Base-by-base conservation (phyloP, 2,329 filamentous ascomycete genomes). In the Fusarium palustre region DNA sequence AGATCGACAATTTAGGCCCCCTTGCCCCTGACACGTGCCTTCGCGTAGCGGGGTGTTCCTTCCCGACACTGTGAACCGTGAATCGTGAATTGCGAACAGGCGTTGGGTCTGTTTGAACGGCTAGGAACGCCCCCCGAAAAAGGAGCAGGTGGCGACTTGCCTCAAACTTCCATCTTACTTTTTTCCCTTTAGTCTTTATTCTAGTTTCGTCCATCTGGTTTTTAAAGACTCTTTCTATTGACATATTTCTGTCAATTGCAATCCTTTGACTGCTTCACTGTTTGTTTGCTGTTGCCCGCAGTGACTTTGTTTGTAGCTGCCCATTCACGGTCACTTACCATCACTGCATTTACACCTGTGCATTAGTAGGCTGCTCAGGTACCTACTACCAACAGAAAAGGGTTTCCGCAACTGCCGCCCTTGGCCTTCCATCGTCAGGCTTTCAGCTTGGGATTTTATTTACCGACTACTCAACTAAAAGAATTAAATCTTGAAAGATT, bases 71-170 rank as follows among this genome's bases (percentile, higher is more conserved):
- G 61, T 66, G 71, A 75, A 76, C 67, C 76, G 78, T 80, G 77
- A 72, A 72, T 70, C n/a, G 61, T 66, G 70, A 75, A 76, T 66
- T 76, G 78, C 79, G 77, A 72, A 72, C 69, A 69, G 64, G 75
- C 59, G 41, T 55, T 20, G 36, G 36, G 5, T 20, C 49, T 15
- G 28, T 50, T 18, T 38, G 31, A 48, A 64, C 53, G 45, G 59
- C 38, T 38, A 66, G 45, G 46, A 58, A 58, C 62, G 50, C 66
- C 64, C 39, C 38, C 47, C 62, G 25, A 60, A 64, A 70, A 74
- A 69, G 69, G 68, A 73, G 66, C 59, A 61, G 60, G 70, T 76
- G 74, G 72, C 75, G 72, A 77, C 55, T 72, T 62, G 41, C 62
- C 64, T 54, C 24, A 25, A 34, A 30, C 53, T 50, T 68, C 28